phyloP scores from a whole-genome alignment of 352 stramenopile genomes.

The Globisporangium okanoganense region DNA sequence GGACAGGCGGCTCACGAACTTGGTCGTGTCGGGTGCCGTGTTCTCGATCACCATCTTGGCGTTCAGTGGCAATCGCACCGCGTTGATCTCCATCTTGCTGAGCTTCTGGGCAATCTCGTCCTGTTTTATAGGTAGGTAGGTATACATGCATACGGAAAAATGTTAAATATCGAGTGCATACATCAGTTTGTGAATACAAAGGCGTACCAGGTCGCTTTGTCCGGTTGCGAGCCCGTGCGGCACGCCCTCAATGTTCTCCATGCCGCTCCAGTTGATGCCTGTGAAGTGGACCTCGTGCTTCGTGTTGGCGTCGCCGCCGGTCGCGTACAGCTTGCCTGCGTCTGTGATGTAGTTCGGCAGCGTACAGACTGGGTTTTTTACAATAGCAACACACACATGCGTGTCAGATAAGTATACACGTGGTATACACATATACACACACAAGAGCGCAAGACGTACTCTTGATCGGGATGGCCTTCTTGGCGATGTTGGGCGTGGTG shows the following conservation, averaged over 20 bases:
- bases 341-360: slow-evolving; percentile 66
- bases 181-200: not conserved
- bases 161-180: no score
- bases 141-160: not conserved
- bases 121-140: slow-evolving; percentile 9
- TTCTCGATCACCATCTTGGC: slow-evolving; percentile 82
- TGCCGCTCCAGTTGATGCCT: slow-evolving; percentile 87
- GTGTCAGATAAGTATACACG: not conserved
- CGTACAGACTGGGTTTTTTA: slow-evolving; percentile 51
- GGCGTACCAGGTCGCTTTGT: slow-evolving; percentile 49
- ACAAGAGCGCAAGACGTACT: slow-evolving; percentile 26
- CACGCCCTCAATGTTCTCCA: slow-evolving; percentile 79
- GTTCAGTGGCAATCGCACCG: slow-evolving; percentile 74
- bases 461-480: slow-evolving; percentile 37
- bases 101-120: slow-evolving; percentile 61
- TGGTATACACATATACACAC: not conserved
- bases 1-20: slow-evolving; percentile 59
- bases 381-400: slow-evolving; percentile 3
- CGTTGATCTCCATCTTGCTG: slow-evolving; percentile 65
- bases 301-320: slow-evolving; percentile 34
- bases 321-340: slow-evolving; percentile 64
- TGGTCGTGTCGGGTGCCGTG: slow-evolving; percentile 48
- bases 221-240: slow-evolving; percentile 67
- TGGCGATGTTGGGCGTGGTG: slow-evolving; percentile 26
- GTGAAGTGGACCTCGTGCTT: slow-evolving; percentile 73